These are phyloP conservation scores for Boletus smithii DNA, from an alignment of 1,284 basidiomycete species.

Conservation along the genomic window DNA sequence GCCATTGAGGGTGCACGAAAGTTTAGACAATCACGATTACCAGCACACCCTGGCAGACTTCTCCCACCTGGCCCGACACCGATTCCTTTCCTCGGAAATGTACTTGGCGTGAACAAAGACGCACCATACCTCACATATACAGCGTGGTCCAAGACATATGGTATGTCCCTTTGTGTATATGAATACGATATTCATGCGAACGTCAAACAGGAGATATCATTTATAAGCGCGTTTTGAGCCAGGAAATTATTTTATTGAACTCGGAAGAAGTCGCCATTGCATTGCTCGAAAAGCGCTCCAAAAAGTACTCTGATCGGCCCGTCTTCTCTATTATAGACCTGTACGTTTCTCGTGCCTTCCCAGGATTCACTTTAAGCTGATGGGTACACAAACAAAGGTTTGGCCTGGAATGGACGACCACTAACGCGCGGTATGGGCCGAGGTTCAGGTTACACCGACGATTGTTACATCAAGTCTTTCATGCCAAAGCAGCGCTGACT, in stretches of 20 bases:
- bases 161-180: background rate
- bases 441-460: constrained; percentile 15
- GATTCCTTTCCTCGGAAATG: constrained; percentile 9
- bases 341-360: background rate
- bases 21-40: background rate
- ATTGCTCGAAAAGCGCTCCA: constrained; percentile 20
- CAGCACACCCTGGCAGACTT: background rate
- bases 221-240: constrained; percentile 4
- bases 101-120: background rate
- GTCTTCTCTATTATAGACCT: background rate
- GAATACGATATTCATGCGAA: background rate
- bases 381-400: constrained; percentile 6
- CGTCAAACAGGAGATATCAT: constrained; percentile 12
- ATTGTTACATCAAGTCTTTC: constrained; percentile 18
- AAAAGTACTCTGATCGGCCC: constrained; percentile 21
- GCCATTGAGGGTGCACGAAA: constrained; percentile 4
- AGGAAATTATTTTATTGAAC: constrained; percentile 20
- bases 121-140: constrained; percentile 7
- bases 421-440: constrained; percentile 6
- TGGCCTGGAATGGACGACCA: constrained; percentile 4
- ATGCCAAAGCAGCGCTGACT: constrained; percentile 9
- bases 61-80: constrained; percentile 11
- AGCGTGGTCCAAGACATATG: constrained; percentile 8
- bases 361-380: background rate
- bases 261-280: constrained; percentile 12